These are phyloP conservation scores for Ustilago shanxiensis DNA, from an alignment of 1,284 basidiomycete species.

Conservation along the genomic window DNA sequence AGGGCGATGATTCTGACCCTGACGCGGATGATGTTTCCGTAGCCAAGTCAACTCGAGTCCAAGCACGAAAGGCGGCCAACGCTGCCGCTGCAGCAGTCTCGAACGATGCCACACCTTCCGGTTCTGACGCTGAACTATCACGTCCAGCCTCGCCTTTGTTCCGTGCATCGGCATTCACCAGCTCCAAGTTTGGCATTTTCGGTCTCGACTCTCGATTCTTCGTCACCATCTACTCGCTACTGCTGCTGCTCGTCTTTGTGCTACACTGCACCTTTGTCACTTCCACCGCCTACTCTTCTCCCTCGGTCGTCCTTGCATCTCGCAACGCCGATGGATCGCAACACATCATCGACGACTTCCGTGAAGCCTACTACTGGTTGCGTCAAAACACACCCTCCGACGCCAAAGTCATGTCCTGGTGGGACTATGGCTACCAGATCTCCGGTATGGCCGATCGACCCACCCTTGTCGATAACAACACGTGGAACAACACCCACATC, in stretches of 20 bases:
- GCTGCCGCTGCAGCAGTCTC: slow-evolving; percentile 54
- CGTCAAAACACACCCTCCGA: slow-evolving; percentile 92
- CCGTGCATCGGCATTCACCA: slow-evolving; percentile 22
- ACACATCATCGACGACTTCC: slow-evolving; percentile 98
- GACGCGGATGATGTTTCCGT: slow-evolving; percentile 50
- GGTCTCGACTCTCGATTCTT: slow-evolving; percentile 85
- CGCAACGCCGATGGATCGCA: slow-evolving; percentile 85
- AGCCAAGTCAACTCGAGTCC: slow-evolving; percentile 68
- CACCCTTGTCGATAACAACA: slow-evolving; percentile 99
- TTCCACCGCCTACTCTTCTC: slow-evolving; percentile 93
- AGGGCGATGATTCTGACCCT: slow-evolving; percentile 64
- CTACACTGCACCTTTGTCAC: slow-evolving; percentile 98
- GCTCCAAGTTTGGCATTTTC: slow-evolving; percentile 78
- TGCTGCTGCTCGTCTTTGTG: slow-evolving; percentile 82
- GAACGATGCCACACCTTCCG: neutral
- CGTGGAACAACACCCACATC: slow-evolving; percentile 92
- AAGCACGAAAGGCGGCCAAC: slow-evolving; percentile 61
- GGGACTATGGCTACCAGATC: slow-evolving; percentile 99
- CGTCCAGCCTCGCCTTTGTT: slow-evolving; percentile 35
- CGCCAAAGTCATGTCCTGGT: slow-evolving; percentile 98
- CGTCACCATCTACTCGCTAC: slow-evolving; percentile 82
- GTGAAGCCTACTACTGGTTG: slow-evolving; percentile 99
- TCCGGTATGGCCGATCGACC: slow-evolving; percentile 97
- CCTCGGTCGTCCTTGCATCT: slow-evolving; percentile 93
- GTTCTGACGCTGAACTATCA: slow-evolving; percentile 19